A percentile compares a stretch with the other conserved stretches of the same genome.
Conservation (phyloP, 805 yeast species). For the Deakozyma indianensis region DNA sequence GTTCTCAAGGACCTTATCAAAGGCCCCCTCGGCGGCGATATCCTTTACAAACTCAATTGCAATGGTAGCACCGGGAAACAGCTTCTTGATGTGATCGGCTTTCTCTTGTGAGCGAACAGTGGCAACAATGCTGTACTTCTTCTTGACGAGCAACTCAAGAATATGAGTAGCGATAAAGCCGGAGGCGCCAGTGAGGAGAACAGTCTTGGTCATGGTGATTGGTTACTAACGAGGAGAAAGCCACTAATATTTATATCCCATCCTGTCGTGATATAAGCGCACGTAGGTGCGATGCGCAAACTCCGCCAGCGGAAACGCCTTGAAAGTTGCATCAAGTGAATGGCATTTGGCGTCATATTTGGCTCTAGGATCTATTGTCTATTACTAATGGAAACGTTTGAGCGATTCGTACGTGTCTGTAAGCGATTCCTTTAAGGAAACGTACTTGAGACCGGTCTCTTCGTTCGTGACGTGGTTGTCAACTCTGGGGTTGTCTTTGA, state of each 20-base stretch:
- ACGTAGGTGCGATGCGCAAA: too few species aligned
- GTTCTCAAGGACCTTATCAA: conserved; percentile 30
- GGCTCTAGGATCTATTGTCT: background rate
- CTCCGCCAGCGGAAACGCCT: too few species aligned
- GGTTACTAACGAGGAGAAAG: background rate
- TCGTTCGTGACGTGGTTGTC: background rate
- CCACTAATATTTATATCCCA: too few species aligned
- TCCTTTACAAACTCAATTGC: conserved; percentile 19
- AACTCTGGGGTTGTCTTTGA: background rate
- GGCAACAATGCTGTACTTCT: conserved; percentile 31
- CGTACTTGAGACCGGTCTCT: conserved; percentile 11
- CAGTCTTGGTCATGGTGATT: conserved; percentile 8
- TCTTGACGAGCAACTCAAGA: conserved; percentile 22
- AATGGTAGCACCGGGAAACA: conserved; percentile 14
- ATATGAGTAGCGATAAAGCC: conserved; percentile 34
- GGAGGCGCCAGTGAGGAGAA: conserved; percentile 31
- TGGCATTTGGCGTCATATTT: too few species aligned
- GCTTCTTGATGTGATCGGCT: conserved; percentile 22
- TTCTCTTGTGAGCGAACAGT: conserved; percentile 31
- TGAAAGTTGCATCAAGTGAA: too few species aligned
- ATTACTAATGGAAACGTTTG: background rate
- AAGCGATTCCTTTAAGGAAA: conserved; percentile 10
- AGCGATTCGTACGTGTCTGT: conserved; percentile 3
- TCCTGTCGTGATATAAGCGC: too few species aligned
- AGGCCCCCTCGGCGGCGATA: conserved; percentile 26